A percentile compares a stretch with the other conserved stretches of the same genome.
Conservation (phyloP, 2,329 filamentous ascomycete species). For the Cladosporium colombiae region DNA sequence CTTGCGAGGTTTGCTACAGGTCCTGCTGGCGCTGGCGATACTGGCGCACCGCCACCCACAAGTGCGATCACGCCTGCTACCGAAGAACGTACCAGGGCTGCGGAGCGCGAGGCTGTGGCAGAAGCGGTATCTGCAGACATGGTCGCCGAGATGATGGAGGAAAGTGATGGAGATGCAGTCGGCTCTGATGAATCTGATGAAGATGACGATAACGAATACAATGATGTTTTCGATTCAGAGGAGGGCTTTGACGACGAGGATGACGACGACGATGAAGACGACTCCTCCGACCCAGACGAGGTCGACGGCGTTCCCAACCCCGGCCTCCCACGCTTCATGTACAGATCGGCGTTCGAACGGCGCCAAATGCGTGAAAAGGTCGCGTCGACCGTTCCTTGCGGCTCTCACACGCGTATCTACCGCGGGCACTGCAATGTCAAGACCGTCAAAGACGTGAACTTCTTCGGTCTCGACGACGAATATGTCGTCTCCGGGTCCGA, state of each 20-base stretch:
- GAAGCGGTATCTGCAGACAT: conserved; percentile 24
- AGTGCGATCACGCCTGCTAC: neutral
- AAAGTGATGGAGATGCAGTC: neutral
- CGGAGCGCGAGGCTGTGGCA: conserved; percentile 2
- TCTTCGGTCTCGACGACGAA: conserved; percentile 66
- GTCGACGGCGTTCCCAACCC: conserved; percentile 37
- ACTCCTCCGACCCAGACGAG: conserved; percentile 40
- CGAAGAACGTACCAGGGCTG: neutral
- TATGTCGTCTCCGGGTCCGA: conserved; percentile 69
- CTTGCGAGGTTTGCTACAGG: conserved; percentile 16
- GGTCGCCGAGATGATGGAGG: conserved; percentile 12
- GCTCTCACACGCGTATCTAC: conserved; percentile 59
- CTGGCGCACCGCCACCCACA: neutral
- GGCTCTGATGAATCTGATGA: conserved; percentile 29
- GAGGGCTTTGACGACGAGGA: conserved; percentile 32
- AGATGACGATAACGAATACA: conserved; percentile 24
- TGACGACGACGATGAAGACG: conserved; percentile 27
- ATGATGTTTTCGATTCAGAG: conserved; percentile 32
- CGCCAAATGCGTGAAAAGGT: conserved; percentile 52
- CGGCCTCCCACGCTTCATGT: conserved; percentile 42
- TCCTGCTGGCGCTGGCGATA: neutral
- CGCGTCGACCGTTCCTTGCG: conserved; percentile 57
- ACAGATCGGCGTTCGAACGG: conserved; percentile 52
- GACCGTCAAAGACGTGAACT: conserved; percentile 70
- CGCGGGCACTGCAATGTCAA: conserved; percentile 66